Base-by-base conservation (phyloP, 805 yeast genomes). In the Candida krabiensis region DNA sequence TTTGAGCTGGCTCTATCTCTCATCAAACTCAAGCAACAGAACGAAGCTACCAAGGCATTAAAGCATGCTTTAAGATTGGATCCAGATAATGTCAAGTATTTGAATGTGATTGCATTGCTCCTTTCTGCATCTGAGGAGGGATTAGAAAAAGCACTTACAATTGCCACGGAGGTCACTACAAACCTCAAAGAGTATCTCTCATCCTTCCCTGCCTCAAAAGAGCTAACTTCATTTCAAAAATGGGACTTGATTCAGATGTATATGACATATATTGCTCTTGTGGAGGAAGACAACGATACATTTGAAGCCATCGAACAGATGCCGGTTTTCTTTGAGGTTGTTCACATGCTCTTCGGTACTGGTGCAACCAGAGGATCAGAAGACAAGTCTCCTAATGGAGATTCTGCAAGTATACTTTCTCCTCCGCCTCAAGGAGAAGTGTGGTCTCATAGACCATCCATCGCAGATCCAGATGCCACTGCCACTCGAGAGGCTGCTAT, bases 181-280 rank as follows among this genome's bases (percentile, higher is more conserved):
- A 73, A 75, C 33, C 9, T 55, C 9, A 41, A 37, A 9, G n/a
- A 40, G 2, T 35, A 40, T 12, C 18, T 41, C 5, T 78, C 79
- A 0, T 55, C 75, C 24, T 69, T 71, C 38, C 65, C 74, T 48
- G 36, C 77, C 67, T 25, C 40, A 16, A 28, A 38, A 1, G 40
- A 30, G 9, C 27, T 47, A 21, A 17, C 52, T 12, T 24, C 41
- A 11, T 33, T 35, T 13, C 40, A 63, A 25, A 63, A 73, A 51
- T 65, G 73, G 63, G 79, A 73, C 40, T 71, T 80, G 39, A 55
- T 81, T 36, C 86, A 86, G 55, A 69, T 88, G 56, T 85, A 85
- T 50, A 69, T 85, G 61, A 83, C 96, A 0, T 86, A 83, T 50
- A 63, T 88, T 25, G 79, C 86, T 1, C 65, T 87, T n/a, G 63